Conservation (phyloP, 768 basidiomycete species). For the Collybia sp. region DNA sequence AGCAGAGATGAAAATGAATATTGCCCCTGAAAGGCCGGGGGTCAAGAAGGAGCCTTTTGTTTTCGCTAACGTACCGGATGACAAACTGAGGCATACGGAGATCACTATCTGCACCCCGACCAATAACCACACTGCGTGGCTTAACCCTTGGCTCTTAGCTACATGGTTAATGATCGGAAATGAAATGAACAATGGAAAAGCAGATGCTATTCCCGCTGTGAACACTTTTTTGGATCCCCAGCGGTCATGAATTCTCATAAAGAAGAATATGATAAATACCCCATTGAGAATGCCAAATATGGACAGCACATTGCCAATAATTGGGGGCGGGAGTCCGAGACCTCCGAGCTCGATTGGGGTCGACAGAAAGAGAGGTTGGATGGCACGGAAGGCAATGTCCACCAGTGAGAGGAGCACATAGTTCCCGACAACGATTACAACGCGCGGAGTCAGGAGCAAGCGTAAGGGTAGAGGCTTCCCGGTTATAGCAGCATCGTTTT, state of each 20-base stretch:
- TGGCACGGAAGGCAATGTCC: conserved; percentile 61
- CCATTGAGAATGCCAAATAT: conserved; percentile 61
- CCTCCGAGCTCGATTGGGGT: conserved; percentile 68
- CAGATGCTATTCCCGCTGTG: conserved; percentile 40
- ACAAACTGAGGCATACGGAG: conserved; percentile 45
- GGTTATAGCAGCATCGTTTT: conserved; percentile 15
- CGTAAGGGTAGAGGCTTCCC: conserved; percentile 43
- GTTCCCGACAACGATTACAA: conserved; percentile 58
- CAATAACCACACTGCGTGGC: conserved; percentile 39
- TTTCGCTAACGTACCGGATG: conserved; percentile 41
- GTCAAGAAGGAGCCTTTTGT: conserved; percentile 13
- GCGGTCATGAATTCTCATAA: conserved; percentile 52
- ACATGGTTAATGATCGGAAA: conserved; percentile 61
- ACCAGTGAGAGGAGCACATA: conserved; percentile 61
- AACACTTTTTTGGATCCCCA: conserved; percentile 67
- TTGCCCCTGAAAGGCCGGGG: conserved; percentile 39
- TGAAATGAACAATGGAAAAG: conserved; percentile 47
- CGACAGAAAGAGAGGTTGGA: conserved; percentile 71
- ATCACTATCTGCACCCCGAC: conserved; percentile 45
- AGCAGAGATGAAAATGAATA: conserved; percentile 67
- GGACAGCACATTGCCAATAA: conserved; percentile 63
- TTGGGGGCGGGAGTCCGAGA: conserved; percentile 59
- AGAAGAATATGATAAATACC: conserved; percentile 61
- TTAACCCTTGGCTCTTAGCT: conserved; percentile 45
- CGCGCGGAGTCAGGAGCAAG: conserved; percentile 45